phyloP scores from a whole-genome alignment of 345 rosid species.

The Populus simonii region DNA sequence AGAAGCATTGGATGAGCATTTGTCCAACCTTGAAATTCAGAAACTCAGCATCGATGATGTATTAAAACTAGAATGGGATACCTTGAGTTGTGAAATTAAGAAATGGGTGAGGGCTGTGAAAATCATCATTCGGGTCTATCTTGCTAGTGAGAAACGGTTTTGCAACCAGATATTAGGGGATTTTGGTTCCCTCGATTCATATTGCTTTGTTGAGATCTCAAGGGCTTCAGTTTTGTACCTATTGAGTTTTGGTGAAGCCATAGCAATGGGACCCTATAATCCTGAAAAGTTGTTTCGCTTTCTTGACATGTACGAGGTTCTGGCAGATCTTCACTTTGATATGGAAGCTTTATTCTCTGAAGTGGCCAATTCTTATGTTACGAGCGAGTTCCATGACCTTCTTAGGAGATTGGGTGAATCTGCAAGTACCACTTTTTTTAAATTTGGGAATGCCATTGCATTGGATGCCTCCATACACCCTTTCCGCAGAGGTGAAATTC shows the following conservation, averaged over 20 bases:
- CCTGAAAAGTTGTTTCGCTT: constrained; percentile 64
- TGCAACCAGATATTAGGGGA: constrained; percentile 59
- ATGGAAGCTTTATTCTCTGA: constrained; percentile 50
- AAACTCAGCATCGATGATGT: constrained; percentile 58
- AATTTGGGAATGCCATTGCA: constrained; percentile 47
- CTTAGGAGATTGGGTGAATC: constrained; percentile 37
- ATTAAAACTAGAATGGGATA: constrained; percentile 51
- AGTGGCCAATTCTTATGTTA: constrained; percentile 46
- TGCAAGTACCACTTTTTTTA: constrained; percentile 43
- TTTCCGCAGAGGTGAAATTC: constrained; percentile 53
- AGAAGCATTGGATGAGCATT: constrained; percentile 62
- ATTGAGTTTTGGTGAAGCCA: constrained; percentile 73
- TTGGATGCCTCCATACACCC: constrained; percentile 41
- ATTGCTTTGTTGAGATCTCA: constrained; percentile 55
- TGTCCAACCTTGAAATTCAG: constrained; percentile 41
- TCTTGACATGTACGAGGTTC: constrained; percentile 67
- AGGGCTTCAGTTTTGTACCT: constrained; percentile 46
- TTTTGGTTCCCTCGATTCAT: constrained; percentile 34
- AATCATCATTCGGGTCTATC: constrained; percentile 48
- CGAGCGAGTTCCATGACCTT: constrained; percentile 52
- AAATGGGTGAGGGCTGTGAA: constrained; percentile 62
- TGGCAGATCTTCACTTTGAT: constrained; percentile 45
- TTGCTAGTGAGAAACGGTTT: constrained; percentile 53
- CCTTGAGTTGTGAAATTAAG: constrained; percentile 50
- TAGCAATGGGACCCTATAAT: constrained; percentile 46